A percentile compares a stretch with the other conserved stretches of the same genome.
Conservation (phyloP, 768 basidiomycete species). For the Strobilomyces confusus region DNA sequence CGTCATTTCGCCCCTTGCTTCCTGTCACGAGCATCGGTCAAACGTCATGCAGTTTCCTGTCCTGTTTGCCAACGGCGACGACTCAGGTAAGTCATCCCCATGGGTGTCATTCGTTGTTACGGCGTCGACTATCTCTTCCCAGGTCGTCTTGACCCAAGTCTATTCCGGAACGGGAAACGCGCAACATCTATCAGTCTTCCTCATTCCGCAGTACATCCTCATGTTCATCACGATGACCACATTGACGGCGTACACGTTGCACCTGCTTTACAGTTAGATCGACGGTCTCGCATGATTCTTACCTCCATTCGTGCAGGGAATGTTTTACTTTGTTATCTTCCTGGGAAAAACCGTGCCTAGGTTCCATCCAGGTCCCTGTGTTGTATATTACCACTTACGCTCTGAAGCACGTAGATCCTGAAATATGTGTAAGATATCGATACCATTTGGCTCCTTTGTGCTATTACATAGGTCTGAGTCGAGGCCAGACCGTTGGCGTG, state of each 20-base stretch:
- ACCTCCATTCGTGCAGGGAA: neutral
- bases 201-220: slow-evolving; percentile 53
- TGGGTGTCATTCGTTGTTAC: neutral
- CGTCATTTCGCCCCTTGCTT: slow-evolving; percentile 20
- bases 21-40: neutral
- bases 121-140: neutral
- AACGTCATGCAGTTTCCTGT: slow-evolving; percentile 43
- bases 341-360: no score
- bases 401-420: no score
- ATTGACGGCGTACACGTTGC: slow-evolving; percentile 35
- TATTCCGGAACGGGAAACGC: slow-evolving; percentile 63
- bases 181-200: slow-evolving; percentile 56
- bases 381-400: no score
- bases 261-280: slow-evolving; percentile 31
- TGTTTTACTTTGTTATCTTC: no score
- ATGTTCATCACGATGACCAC: slow-evolving; percentile 38
- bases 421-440: no score
- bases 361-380: no score
- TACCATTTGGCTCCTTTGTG: no score
- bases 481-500: no score
- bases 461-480: no score
- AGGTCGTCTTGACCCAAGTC: slow-evolving; percentile 64
- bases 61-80: slow-evolving; percentile 59
- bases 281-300: neutral
- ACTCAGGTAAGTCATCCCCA: slow-evolving; percentile 41